phyloP scores from a whole-genome alignment of 2,329 filamentous ascomycete species.

The Teratosphaeria epicoccoides region DNA sequence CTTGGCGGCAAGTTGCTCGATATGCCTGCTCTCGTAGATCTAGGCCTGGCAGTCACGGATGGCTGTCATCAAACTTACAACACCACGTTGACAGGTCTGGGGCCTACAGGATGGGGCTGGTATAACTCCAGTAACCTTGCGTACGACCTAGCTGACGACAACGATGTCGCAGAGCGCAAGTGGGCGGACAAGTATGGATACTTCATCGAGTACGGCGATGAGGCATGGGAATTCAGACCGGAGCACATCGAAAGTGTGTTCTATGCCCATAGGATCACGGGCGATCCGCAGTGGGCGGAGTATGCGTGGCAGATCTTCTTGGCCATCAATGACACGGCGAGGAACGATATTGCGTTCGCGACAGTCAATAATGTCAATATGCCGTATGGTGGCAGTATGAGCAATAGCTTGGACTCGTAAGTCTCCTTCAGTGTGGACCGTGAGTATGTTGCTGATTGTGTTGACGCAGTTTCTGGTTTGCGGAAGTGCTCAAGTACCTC shows the following conservation, averaged over 20 bases:
- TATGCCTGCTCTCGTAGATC: slow-evolving; percentile 17
- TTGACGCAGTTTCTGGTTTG: slow-evolving; percentile 17
- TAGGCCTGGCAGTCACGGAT: slow-evolving; percentile 17
- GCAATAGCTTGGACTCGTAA: slow-evolving; percentile 6
- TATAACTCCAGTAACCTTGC: slow-evolving; percentile 11
- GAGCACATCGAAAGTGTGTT: slow-evolving; percentile 7
- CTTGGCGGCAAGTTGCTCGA: slow-evolving; percentile 10
- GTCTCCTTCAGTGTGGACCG: background rate
- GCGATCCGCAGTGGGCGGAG: slow-evolving; percentile 25
- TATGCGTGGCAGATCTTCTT: slow-evolving; percentile 6
- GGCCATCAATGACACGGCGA: slow-evolving; percentile 7
- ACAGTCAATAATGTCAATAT: slow-evolving; percentile 7
- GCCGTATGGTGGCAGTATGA: slow-evolving; percentile 6
- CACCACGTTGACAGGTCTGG: slow-evolving; percentile 33
- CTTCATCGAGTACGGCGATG: slow-evolving; percentile 7
- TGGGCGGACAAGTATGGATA: slow-evolving; percentile 9
- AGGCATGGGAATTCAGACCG: slow-evolving; percentile 9
- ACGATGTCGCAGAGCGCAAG: slow-evolving; percentile 10
- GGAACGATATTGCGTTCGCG: slow-evolving; percentile 5
- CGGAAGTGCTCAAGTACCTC: slow-evolving; percentile 22
- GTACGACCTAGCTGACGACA: slow-evolving; percentile 8
- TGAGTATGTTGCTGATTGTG: background rate
- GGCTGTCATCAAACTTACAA: slow-evolving; percentile 25
- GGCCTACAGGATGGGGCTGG: slow-evolving; percentile 59
- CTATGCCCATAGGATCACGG: slow-evolving; percentile 8